Evolutionary conservation across 805 yeast species (phyloP), one percentile per base, ranked within the genome.

Genomic region (Priceomyces medius): DNA sequence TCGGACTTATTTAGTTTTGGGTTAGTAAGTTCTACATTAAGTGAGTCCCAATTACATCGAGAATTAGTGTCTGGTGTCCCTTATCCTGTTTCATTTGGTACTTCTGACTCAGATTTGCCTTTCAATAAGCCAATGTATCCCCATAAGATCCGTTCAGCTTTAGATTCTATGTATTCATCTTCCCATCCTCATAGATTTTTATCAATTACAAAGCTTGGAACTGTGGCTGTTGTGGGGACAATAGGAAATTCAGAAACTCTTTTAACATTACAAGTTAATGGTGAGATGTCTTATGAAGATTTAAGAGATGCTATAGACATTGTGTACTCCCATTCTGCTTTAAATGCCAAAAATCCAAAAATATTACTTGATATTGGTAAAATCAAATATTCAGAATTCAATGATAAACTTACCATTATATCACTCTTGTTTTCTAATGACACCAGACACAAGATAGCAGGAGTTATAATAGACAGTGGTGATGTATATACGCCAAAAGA

Each of bases 191-290:
- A 77, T 58, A 71, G 68, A 48, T 77, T 75, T 49, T 55, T 77
- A 19, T 66, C 75, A 2, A 66, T 76, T 14, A 71, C 75, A 18
- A 73, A 74, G 46, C 49, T 64, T 17, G 81, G 81, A 3, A 63
- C 71, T 2, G 77, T 71, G 9, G 72, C 79, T 0, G 73, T 72
- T 20, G 74, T 71, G 7, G 74, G 74, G 12, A 75, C 81, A 1
- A 57, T 56, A 7, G 81, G 81, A 1, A 77, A 77, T 54, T 50
- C 55, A 16, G 80, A 77, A 46, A 73, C 80, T 1, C 77, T 76
- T 52, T 49, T 73, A 9, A 58, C 74, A 8, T 44, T 76, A 35
- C 51, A 61, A 32, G 45, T 66, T 9, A 56, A 56, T 27, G 21
- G 33, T 20, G 38, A 46, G 20, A 12, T 53, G n/a, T 18, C 33